Percentiles rank a stretch among this genome's conserved stretches.
Conservation (phyloP, 805 yeast species). For the Teunomyces aglyptinius region DNA sequence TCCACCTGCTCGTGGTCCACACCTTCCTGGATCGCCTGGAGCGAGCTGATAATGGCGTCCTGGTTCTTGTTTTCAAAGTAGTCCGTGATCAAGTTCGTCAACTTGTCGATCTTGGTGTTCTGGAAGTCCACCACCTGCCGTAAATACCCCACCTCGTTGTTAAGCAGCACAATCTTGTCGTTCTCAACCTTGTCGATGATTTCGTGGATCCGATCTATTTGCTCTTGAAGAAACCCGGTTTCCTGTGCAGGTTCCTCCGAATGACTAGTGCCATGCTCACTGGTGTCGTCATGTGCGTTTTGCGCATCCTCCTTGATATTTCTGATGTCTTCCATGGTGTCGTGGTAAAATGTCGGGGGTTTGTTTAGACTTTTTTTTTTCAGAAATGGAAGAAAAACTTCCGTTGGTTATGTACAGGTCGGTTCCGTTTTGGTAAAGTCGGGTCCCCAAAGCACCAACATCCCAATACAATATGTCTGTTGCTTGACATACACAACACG, state of each 20-base stretch:
- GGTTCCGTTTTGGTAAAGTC: slow-evolving; percentile 6
- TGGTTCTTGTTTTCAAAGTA: slow-evolving; percentile 30
- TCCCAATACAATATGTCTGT: slow-evolving; percentile 49
- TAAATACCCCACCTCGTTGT: slow-evolving; percentile 34
- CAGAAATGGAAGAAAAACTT: no score
- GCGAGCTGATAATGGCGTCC: slow-evolving; percentile 26
- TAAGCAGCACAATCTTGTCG: slow-evolving; percentile 16
- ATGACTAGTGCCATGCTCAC: neutral
- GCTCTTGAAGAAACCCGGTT: slow-evolving; percentile 1
- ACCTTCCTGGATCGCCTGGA: slow-evolving; percentile 27
- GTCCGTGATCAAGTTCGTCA: slow-evolving; percentile 32
- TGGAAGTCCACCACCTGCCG: slow-evolving; percentile 39
- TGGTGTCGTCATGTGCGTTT: neutral
- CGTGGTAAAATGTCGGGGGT: slow-evolving; percentile 11
- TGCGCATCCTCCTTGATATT: slow-evolving; percentile 3
- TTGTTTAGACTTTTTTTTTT: slow-evolving; percentile 10
- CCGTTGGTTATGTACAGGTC: neutral
- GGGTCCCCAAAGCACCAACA: slow-evolving; percentile 59
- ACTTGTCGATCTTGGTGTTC: slow-evolving; percentile 36
- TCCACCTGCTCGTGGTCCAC: slow-evolving; percentile 16
- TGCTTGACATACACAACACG: slow-evolving; percentile 44
- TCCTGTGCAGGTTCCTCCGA: neutral
- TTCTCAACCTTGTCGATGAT: slow-evolving; percentile 7
- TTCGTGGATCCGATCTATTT: slow-evolving; percentile 5
- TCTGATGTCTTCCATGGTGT: slow-evolving; percentile 6